phyloP scores from a whole-genome alignment of 805 yeast species.

The Ogataea angusta region DNA sequence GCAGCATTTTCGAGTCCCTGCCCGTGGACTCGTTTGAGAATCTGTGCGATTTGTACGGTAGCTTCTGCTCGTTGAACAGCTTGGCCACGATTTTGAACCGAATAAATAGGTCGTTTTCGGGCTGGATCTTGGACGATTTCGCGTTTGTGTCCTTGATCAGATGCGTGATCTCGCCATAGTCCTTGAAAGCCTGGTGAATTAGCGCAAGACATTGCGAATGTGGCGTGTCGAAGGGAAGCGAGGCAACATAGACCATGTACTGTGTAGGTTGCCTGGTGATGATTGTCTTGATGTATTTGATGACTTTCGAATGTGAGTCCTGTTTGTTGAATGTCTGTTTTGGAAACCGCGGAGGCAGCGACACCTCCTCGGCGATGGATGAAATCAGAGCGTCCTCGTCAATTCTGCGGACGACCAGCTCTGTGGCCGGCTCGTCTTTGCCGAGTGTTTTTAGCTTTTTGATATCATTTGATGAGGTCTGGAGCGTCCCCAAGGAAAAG shows the following conservation, averaged over 20 bases:
- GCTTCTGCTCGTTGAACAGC: constrained; percentile 24
- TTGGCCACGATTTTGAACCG: constrained; percentile 26
- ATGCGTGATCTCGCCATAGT: constrained; percentile 26
- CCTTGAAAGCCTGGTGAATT: constrained; percentile 25
- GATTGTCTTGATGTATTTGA: constrained; percentile 25
- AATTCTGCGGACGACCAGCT: neutral
- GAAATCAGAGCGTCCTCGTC: constrained; percentile 1
- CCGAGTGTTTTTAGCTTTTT: neutral
- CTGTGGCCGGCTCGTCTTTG: neutral
- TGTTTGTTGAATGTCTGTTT: neutral
- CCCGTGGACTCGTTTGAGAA: constrained; percentile 29
- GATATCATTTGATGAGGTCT: neutral
- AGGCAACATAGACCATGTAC: constrained; percentile 28
- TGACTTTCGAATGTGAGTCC: constrained; percentile 15
- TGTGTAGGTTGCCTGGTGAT: constrained; percentile 27
- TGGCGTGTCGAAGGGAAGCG: constrained; percentile 30
- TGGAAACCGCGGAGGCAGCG: constrained; percentile 1
- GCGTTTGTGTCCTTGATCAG: constrained; percentile 20
- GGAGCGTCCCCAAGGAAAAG: constrained; percentile 13
- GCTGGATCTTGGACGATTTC: constrained; percentile 22
- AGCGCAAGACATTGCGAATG: constrained; percentile 22
- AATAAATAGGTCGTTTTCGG: constrained; percentile 27
- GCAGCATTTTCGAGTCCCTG: constrained; percentile 31
- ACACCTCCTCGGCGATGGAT: constrained; percentile 1
- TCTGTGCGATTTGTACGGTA: constrained; percentile 29